Base-by-base conservation (phyloP, 2,329 filamentous ascomycete genomes). In the Nemania serpens region DNA sequence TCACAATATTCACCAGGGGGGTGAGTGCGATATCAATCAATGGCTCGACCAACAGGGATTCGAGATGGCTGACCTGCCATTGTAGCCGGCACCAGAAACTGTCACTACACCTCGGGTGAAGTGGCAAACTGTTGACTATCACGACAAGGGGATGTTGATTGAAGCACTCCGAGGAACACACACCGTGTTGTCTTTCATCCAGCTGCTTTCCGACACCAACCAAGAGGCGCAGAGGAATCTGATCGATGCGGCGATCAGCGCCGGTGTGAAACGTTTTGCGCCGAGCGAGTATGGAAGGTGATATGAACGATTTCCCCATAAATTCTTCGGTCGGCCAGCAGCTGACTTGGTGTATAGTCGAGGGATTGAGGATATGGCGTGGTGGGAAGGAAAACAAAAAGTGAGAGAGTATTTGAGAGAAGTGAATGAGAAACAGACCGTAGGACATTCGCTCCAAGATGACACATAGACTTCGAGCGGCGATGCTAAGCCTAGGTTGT, bases 251-350 rank as follows among this genome's bases (percentile, higher is more conserved):
- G 79, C 84, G 6, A 77, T 87, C 41, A 75, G 76, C 2, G 85
- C 85, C 1, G 84, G 85, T 1, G 86, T 89, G 5, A 81, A 82
- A 65, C 79, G 85, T 6, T 88, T 86, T 69, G 79, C 88, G 1
- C 85, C 86, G 1, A 84, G 83, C 37, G 88, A 90, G 65, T 90
- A 81, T 63, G 74, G 70, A 20, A 73, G 73, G 79, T 65, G 53
- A 10, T 10, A 48, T n/a, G 22, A 49, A 42, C 13, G 25, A 7
- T 3, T 29, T 10, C 6, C 18, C n/a, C 2, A 12, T 39, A 18
- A 17, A 17, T n/a, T 9, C 25, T 5, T n/a, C 12, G 3, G 7
- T 48, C 17, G 33, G 29, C 39, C 12, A n/a, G 13, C 15, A 29
- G 22, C 45, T 60, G 33, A 59, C 18, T 11, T 36, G 11, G 11